Conservation (phyloP, 2,329 filamentous ascomycete species). For the Cladophialophora exuberans region DNA sequence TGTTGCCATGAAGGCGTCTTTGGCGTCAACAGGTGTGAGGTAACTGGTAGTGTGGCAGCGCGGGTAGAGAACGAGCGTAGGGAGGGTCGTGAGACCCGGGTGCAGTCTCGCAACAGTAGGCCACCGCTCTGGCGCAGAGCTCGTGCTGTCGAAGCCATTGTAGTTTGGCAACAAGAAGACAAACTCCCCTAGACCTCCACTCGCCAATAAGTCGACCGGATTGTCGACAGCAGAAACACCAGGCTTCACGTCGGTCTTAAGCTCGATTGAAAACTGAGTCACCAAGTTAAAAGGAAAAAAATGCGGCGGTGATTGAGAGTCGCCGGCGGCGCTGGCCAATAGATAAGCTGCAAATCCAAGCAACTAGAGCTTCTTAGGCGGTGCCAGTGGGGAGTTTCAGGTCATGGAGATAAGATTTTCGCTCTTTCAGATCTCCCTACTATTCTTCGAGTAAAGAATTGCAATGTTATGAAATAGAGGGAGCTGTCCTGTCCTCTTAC, state of each 20-base stretch:
- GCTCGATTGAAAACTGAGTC: not conserved
- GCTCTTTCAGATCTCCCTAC: not conserved
- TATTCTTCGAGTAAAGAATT: not conserved
- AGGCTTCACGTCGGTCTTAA: not conserved
- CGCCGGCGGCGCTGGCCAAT: conserved; percentile 24
- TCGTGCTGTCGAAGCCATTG: conserved; percentile 31
- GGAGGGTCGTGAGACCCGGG: conserved; percentile 23
- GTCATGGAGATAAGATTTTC: conserved; percentile 13
- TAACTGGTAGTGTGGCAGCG: conserved; percentile 28
- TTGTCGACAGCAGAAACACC: not conserved
- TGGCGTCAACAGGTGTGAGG: conserved; percentile 41
- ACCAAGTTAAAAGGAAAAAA: conserved; percentile 12
- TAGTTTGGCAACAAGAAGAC: conserved; percentile 7
- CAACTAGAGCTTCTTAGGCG: conserved; percentile 10
- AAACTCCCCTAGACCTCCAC: not conserved
- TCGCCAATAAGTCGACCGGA: not conserved
- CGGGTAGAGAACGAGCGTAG: conserved; percentile 25
- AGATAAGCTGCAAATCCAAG: conserved; percentile 24
- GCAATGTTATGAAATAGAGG: too few relatives aligned
- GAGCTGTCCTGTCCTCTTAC: too few relatives aligned
- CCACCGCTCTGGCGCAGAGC: conserved; percentile 29
- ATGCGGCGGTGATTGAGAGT: conserved; percentile 4
- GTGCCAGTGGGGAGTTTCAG: conserved; percentile 14
- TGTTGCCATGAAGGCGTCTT: conserved; percentile 47
- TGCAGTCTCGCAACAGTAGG: conserved; percentile 28